Base-by-base conservation (phyloP, 192 early-diverging fungal species). In the Coemansia sp. region DNA sequence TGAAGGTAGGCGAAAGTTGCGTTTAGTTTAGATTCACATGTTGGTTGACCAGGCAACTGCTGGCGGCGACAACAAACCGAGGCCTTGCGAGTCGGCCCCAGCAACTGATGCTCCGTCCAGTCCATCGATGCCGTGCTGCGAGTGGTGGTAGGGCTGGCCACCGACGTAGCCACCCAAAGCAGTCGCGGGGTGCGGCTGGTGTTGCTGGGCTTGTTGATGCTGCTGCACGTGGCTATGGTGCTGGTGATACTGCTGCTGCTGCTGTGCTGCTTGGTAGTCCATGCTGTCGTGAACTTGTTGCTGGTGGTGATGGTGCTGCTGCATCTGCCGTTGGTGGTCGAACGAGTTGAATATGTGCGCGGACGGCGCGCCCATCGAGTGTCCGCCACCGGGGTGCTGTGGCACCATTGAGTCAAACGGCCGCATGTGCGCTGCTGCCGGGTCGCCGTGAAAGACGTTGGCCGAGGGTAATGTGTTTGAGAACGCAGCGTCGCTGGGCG, bases 1-100 rank as follows among this genome's bases (percentile, higher is more conserved):
- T 24, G n/a, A n/a, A 34, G 6, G 16, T 21, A 33, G 39, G 38
- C 5, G 8, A 45, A 48, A 5, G 38, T 59, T 24, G 20, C 10
- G 16, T 43, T 53, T 35, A 34, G 16, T 43, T 53, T 35, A 34
- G 42, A 40, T 62, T 74, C 67, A 81, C 71, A 81, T 71, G 60
- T 81, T 81, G 23, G 73, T 51, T 20, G 78, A 72, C 78, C 78
- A 81, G 7, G 77, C 63, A 61, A 81, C 78, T 2, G 78, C 63
- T 3, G 78, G 78, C n/a, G 78, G 78, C 34, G 78, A 81, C 11
- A 81, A 66, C 37, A 81, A 42, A 33, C 78, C 78, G 36, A 81
- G 66, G 16, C 70, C 75, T 43, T 77, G 75, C 9, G 78, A 71
- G 28, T 81, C 78, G 9, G 77, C 43, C 8, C 63, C 62, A 5